Base-by-base conservation (phyloP, 768 basidiomycete species). In the Kwoniella shandongensis region DNA sequence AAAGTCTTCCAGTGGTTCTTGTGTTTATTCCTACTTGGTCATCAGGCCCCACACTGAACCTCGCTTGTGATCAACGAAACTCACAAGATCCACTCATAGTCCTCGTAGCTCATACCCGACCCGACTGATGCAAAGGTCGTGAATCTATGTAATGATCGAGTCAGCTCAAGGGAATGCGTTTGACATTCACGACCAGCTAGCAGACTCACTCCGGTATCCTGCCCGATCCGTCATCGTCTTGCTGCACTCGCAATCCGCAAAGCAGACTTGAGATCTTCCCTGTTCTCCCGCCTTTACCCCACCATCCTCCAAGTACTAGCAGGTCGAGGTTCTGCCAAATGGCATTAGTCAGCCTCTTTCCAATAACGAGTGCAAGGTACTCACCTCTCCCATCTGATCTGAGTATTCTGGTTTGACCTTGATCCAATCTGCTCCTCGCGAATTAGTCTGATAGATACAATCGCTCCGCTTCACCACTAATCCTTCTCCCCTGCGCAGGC, bases 211-310 rank as follows among this genome's bases (percentile, higher is more conserved):
- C 61, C 83, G 86, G 52, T 84, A 84, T 52, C 17, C 85, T 83
- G 17, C 83, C 83, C 17, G 80, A 79, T 2, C 68, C 70, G 17
- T 80, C 79, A 20, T 75, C 51, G 32, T 81, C 80, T 51, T 86
- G 79, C 74, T 89, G 88, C 63, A 91, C 87, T n/a, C 87, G 77
- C 0, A 96, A 86, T 0, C 90, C 94, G 67, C 91, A 91, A 26
- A 99, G 81, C 11, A 97, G 81, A 6, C 89, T 89, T 2, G 91
- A 92, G 15, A 94, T 87, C 26, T 88, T 88, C 40, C 93, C 93
- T 15, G 87, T 85, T 20, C 94, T 85, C 59, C 84, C 84, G 15
- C 96, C 86, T 45, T 82, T 83, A 3, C 96, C 96, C 70, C 90
- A 97, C 69, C 90, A 88, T 1, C 88, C 94, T 55, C 83, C 89